Evolutionary conservation across 495 filamentous ascomycete species (phyloP).

Genomic region (Lentithecium fluviatile): DNA sequence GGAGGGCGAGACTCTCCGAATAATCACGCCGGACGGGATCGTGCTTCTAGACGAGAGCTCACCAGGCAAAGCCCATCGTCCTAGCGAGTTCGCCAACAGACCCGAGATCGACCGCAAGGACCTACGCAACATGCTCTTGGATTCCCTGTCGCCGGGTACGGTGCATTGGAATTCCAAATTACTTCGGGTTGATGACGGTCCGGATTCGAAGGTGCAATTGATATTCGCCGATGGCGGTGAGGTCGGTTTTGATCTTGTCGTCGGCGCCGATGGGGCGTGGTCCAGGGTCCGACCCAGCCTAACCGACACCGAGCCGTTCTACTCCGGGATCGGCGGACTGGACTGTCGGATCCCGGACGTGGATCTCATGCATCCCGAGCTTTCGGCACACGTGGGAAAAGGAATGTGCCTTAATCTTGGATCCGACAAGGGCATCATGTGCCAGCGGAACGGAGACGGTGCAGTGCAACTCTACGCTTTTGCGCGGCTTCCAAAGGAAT

Average conservation of each 20-base stretch:
- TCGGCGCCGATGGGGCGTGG: not conserved
- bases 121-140: not conserved
- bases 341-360: not conserved
- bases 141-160: not conserved
- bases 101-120: not conserved
- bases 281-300: not conserved
- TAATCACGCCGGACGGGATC: not conserved
- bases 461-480: not conserved
- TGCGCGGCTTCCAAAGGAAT: not conserved
- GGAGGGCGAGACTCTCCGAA: not conserved
- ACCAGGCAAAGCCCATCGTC: not conserved
- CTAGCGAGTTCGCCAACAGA: not conserved
- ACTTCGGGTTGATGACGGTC: not conserved
- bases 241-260: not conserved
- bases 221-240: not conserved
- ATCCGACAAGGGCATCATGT: not conserved
- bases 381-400: not conserved
- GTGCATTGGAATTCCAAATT: not conserved
- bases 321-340: not conserved
- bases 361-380: not conserved
- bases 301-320: not conserved
- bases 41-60: conserved; percentile 1
- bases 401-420: not conserved
- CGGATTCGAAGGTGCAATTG: not conserved
- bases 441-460: not conserved